Percentiles rank a stretch among this genome's conserved stretches.
phyloP scores from a whole-genome alignment of 495 filamentous ascomycete genomes.

The Stereocaulon alpinum region DNA sequence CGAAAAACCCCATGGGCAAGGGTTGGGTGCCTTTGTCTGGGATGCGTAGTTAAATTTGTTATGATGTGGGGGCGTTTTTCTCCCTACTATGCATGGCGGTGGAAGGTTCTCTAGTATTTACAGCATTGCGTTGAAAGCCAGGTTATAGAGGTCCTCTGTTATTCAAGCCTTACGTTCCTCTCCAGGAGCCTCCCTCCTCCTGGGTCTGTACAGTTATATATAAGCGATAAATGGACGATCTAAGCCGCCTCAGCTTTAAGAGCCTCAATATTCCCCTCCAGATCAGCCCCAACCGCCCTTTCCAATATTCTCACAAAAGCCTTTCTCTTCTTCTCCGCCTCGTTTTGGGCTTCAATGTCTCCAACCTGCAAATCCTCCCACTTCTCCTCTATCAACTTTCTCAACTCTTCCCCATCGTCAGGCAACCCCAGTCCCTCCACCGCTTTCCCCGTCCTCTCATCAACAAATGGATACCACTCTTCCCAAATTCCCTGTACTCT shows the following conservation, averaged over 20 bases:
- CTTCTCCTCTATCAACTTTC: conserved; percentile 21
- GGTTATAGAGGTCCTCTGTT: background rate
- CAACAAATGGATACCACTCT: conserved; percentile 25
- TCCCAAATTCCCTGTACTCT: conserved; percentile 27
- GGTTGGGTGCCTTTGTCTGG: conserved; percentile 38
- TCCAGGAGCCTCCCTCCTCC: background rate
- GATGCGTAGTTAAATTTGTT: conserved; percentile 14
- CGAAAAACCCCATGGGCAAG: conserved; percentile 45
- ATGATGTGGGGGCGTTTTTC: background rate
- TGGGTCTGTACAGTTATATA: background rate
- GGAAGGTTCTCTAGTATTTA: background rate
- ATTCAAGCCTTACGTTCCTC: too few species aligned
- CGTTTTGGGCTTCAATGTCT: conserved; percentile 12
- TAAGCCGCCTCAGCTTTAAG: conserved; percentile 10
- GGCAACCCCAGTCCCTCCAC: conserved; percentile 26
- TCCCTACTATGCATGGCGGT: background rate
- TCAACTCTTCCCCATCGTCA: conserved; percentile 20
- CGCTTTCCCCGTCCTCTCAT: conserved; percentile 22
- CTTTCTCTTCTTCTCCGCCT: conserved; percentile 16
- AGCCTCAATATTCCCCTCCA: conserved; percentile 19
- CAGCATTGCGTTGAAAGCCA: background rate
- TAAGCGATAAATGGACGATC: background rate
- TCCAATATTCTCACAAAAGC: conserved; percentile 20
- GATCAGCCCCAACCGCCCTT: conserved; percentile 17
- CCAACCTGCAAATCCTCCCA: conserved; percentile 22